A percentile compares a stretch with the other conserved stretches of the same genome.
Evolutionary conservation across 2,329 filamentous ascomycete species (phyloP).

Genomic region (Geosmithia morbida): DNA sequence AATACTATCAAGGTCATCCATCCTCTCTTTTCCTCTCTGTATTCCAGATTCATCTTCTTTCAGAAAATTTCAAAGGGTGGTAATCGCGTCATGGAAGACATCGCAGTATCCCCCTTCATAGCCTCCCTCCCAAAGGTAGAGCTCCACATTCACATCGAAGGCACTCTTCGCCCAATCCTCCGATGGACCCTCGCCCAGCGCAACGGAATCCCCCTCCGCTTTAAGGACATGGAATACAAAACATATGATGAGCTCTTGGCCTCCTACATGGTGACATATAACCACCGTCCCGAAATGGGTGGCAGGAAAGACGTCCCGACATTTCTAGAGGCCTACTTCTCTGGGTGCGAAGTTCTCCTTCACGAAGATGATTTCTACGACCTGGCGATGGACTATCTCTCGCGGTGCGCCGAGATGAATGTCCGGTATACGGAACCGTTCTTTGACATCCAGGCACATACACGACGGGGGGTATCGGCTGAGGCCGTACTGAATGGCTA

Average conservation of each 20-base stretch:
- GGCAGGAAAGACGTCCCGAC: slow-evolving; percentile 18
- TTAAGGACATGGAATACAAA: slow-evolving; percentile 32
- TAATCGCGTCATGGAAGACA: neutral
- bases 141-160: slow-evolving; percentile 67
- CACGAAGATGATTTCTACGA: slow-evolving; percentile 52
- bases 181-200: slow-evolving; percentile 52
- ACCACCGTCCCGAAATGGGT: slow-evolving; percentile 21
- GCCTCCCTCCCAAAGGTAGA: slow-evolving; percentile 60
- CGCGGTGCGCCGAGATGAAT: slow-evolving; percentile 43
- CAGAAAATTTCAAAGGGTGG: neutral
- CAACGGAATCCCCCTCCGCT: slow-evolving; percentile 47
- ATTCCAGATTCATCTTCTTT: no score
- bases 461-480: slow-evolving; percentile 44
- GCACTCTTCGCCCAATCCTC: slow-evolving; percentile 51
- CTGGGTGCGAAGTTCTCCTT: slow-evolving; percentile 59
- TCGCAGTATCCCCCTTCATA: slow-evolving; percentile 29
- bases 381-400: slow-evolving; percentile 57
- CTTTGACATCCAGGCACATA: slow-evolving; percentile 67
- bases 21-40: no score
- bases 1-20: no score
- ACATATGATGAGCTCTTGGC: slow-evolving; percentile 41
- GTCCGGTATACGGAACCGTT: slow-evolving; percentile 63
- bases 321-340: slow-evolving; percentile 60
- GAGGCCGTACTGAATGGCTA: slow-evolving; percentile 49
- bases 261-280: slow-evolving; percentile 47